A percentile compares a stretch with the other conserved stretches of the same genome.
Evolutionary conservation across 1,284 basidiomycete genomes (phyloP).

Genomic region (Bondarzewia mesenterica): DNA sequence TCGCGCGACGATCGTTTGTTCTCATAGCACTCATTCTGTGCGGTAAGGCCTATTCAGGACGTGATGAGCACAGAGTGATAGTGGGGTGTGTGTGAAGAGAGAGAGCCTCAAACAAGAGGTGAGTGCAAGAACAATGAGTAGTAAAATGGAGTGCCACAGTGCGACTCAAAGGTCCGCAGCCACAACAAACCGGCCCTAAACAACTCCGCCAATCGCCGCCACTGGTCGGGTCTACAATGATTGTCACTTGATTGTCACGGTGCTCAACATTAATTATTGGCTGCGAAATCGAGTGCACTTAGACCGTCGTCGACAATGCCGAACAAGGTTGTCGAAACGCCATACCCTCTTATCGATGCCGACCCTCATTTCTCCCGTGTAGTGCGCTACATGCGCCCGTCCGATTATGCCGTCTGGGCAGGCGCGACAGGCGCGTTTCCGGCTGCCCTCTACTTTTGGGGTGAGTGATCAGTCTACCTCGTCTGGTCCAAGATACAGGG

Average conservation of each 20-base stretch:
- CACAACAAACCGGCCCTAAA: too few relatives aligned
- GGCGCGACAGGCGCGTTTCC: conserved; percentile 78
- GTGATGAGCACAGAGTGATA: neutral
- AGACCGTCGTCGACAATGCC: conserved; percentile 42
- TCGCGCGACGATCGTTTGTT: conserved; percentile 30
- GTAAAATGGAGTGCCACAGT: too few relatives aligned
- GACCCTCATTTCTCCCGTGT: conserved; percentile 92
- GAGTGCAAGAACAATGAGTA: neutral
- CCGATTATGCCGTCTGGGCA: conserved; percentile 86
- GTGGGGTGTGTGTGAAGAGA: neutral
- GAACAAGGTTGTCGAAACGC: conserved; percentile 60
- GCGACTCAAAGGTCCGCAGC: too few relatives aligned
- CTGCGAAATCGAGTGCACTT: too few relatives aligned
- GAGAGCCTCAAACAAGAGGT: neutral
- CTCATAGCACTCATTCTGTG: conserved; percentile 43
- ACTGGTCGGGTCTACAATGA: too few relatives aligned
- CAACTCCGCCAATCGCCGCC: too few relatives aligned
- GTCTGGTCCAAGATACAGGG: neutral
- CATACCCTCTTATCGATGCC: conserved; percentile 82
- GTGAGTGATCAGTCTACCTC: conserved; percentile 33
- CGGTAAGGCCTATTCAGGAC: neutral
- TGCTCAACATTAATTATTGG: conserved; percentile 2
- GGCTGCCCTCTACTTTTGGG: conserved; percentile 65
- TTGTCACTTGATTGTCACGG: too few relatives aligned
- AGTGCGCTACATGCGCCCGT: conserved; percentile 81